A percentile compares a stretch with the other conserved stretches of the same genome.
Evolutionary conservation across 1,139 yeast species (phyloP).

Genomic region (Yamadazyma epiphylla): DNA sequence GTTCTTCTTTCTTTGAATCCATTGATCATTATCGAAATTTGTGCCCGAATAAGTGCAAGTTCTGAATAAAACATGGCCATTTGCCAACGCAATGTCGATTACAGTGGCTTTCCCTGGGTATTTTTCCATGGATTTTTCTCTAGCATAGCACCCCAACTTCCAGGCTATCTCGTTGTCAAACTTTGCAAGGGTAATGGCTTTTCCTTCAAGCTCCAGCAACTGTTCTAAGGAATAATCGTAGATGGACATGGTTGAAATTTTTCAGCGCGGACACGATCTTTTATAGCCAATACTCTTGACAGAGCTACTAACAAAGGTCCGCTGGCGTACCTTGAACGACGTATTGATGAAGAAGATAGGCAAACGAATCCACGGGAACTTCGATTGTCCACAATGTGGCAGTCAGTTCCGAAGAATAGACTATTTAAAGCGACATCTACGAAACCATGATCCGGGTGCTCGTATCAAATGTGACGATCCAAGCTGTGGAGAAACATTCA

Average conservation of each 20-base stretch:
- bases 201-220: constrained; percentile 16
- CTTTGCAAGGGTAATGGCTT: constrained; percentile 15
- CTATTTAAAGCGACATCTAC: constrained; percentile 35
- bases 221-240: constrained; percentile 9
- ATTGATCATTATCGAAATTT: constrained; percentile 51
- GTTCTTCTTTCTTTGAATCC: constrained; percentile 54
- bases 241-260: too few species aligned
- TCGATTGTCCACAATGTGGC: too few species aligned
- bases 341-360: too few species aligned
- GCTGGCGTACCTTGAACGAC: too few species aligned
- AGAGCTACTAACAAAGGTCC: too few species aligned
- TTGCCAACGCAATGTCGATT: constrained; percentile 46
- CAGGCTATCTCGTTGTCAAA: constrained; percentile 33
- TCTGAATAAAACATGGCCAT: constrained; percentile 53
- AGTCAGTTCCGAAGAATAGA: constrained; percentile 38
- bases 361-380: too few species aligned
- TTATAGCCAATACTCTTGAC: too few species aligned
- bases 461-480: constrained; percentile 20
- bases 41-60: constrained; percentile 41
- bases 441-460: constrained; percentile 36
- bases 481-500: constrained; percentile 32
- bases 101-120: constrained; percentile 36
- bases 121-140: constrained; percentile 19
- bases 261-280: too few species aligned
- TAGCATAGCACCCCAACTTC: constrained; percentile 32